phyloP scores from a whole-genome alignment of 2,329 filamentous ascomycete genomes.

The Leptographium lundbergii region DNA sequence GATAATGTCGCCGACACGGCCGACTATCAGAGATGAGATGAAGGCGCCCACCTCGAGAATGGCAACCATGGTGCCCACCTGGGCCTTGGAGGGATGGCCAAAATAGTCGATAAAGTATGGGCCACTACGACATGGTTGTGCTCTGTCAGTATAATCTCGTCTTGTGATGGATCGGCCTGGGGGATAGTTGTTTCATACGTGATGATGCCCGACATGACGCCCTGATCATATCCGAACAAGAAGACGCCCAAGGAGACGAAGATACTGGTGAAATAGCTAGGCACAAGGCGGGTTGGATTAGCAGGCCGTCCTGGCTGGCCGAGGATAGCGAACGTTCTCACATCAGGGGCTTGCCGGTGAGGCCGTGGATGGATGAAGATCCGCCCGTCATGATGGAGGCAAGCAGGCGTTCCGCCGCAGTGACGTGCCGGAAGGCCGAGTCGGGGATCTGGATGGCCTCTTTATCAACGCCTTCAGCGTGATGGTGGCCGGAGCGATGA shows the following conservation, averaged over 20 bases:
- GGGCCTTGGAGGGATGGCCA: conserved; percentile 69
- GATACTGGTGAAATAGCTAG: conserved; percentile 87
- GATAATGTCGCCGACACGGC: conserved; percentile 81
- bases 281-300: conserved; percentile 9
- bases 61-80: conserved; percentile 94
- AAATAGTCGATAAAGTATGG: conserved; percentile 87
- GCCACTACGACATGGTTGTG: conserved; percentile 42
- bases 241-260: conserved; percentile 81
- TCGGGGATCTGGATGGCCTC: conserved; percentile 76
- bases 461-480: conserved; percentile 40
- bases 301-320: background rate
- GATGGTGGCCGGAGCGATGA: conserved; percentile 18
- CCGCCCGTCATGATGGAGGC: conserved; percentile 79
- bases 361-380: conserved; percentile 67
- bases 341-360: conserved; percentile 92
- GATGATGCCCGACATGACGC: conserved; percentile 69
- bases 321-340: conserved; percentile 22
- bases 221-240: conserved; percentile 81
- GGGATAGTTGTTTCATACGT: conserved; percentile 36
- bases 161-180: background rate
- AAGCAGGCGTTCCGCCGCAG: conserved; percentile 56
- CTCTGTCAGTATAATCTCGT: background rate
- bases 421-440: conserved; percentile 49
- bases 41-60: conserved; percentile 92
- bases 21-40: conserved; percentile 75